phyloP scores from a whole-genome alignment of 176 grass and related monocot genomes.

The Poa pratensis region DNA sequence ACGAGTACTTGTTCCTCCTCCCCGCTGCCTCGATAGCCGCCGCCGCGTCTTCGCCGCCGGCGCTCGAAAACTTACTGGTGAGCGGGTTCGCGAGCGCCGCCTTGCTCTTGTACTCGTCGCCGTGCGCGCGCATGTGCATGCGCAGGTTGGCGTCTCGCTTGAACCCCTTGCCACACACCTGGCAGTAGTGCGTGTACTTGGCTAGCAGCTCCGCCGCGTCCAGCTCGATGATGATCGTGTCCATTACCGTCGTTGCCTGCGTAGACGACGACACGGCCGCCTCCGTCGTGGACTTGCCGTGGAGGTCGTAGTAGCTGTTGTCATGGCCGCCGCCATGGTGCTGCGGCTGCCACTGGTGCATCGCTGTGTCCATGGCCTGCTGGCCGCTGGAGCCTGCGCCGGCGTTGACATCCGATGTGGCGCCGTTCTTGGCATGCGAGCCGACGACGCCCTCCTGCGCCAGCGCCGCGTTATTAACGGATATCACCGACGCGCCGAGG shows the following conservation, averaged over 20 bases:
- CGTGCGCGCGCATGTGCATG: constrained; percentile 98
- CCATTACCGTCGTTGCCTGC: background rate
- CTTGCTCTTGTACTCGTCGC: constrained; percentile 95
- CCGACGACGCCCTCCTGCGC: background rate
- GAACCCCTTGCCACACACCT: constrained; percentile 95
- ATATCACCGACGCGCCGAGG: background rate
- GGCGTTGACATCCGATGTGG: background rate
- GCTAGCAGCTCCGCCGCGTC: constrained; percentile 78
- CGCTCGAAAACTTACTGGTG: background rate
- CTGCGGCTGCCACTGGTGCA: constrained; percentile 16
- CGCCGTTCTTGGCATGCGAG: background rate
- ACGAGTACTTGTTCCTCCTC: constrained; percentile 66
- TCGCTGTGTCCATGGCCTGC: constrained; percentile 33
- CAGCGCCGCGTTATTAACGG: background rate
- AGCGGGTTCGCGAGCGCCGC: constrained; percentile 71
- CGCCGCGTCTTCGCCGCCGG: background rate
- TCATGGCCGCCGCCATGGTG: background rate
- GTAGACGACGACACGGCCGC: background rate
- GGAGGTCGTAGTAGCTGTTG: background rate
- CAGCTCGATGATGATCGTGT: constrained; percentile 68
- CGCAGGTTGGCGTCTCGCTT: constrained; percentile 97
- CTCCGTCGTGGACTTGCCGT: background rate
- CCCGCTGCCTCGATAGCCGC: background rate
- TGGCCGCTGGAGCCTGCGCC: background rate
- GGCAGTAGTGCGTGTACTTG: constrained; percentile 96